phyloP scores from a whole-genome alignment of 148 eudicot species.

The Rhododendron molle region DNA sequence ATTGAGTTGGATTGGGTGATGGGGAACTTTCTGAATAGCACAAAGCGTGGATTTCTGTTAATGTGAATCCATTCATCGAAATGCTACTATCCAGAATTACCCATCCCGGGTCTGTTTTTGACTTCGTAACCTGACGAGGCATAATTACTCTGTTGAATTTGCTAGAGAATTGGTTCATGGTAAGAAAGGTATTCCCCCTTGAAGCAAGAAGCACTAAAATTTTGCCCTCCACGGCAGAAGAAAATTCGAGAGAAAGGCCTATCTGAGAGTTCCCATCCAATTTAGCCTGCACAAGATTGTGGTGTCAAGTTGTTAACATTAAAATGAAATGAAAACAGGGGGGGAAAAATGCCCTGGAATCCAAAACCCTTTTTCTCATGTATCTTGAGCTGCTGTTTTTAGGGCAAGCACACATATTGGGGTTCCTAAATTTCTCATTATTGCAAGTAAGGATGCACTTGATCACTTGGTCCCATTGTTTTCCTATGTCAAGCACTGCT shows the following conservation, averaged over 20 bases:
- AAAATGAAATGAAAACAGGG: background rate
- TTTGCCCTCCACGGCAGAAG: slow-evolving; percentile 30
- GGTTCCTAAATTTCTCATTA: background rate
- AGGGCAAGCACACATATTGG: background rate
- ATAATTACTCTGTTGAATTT: slow-evolving; percentile 49
- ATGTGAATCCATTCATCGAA: slow-evolving; percentile 50
- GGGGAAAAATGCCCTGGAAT: background rate
- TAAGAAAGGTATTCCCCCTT: slow-evolving; percentile 43
- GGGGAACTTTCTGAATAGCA: slow-evolving; percentile 43
- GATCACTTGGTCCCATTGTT: background rate
- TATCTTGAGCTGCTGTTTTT: background rate
- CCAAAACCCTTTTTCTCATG: background rate
- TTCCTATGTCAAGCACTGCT: background rate
- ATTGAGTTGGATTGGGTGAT: slow-evolving; percentile 27
- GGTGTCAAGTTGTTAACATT: background rate
- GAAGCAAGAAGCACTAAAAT: slow-evolving; percentile 68
- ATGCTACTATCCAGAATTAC: slow-evolving; percentile 48
- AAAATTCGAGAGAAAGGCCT: slow-evolving; percentile 61
- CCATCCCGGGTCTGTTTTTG: slow-evolving; percentile 53
- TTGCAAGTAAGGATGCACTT: background rate
- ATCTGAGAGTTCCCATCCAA: slow-evolving; percentile 60
- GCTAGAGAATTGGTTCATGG: slow-evolving; percentile 49
- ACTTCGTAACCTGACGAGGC: slow-evolving; percentile 51
- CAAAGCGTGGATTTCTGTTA: slow-evolving; percentile 50
- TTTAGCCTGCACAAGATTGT: slow-evolving; percentile 49